Evolutionary conservation across 805 yeast genomes (phyloP).

Genomic region (Cyberlindnera xylosilytica): DNA sequence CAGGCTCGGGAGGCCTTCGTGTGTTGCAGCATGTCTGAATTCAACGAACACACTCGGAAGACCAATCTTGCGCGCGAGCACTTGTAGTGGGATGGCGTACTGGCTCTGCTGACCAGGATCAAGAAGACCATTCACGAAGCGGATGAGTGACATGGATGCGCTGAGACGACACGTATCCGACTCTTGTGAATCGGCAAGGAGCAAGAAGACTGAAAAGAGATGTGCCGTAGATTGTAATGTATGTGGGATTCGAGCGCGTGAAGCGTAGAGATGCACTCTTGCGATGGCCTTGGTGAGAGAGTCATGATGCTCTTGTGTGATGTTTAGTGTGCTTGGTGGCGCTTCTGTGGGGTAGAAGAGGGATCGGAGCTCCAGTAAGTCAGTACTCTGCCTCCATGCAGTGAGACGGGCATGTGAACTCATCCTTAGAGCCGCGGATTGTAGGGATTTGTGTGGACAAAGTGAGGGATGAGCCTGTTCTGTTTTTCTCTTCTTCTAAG

Average conservation of each 20-base stretch:
- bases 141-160: conserved; percentile 61
- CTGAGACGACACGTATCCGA: conserved; percentile 3
- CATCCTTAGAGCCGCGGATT: too few relatives aligned
- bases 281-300: conserved; percentile 12
- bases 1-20: conserved; percentile 74
- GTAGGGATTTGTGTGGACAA: too few relatives aligned
- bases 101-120: conserved; percentile 83
- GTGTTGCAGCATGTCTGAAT: conserved; percentile 86
- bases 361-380: conserved; percentile 15
- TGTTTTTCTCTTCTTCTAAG: too few relatives aligned
- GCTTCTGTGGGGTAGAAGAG: conserved; percentile 11
- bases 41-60: conserved; percentile 87
- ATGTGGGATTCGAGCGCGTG: conserved; percentile 19
- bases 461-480: too few relatives aligned
- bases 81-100: conserved; percentile 75
- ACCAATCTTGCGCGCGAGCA: conserved; percentile 62
- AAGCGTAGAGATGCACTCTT: conserved; percentile 15
- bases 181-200: not conserved
- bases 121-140: conserved; percentile 87
- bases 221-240: conserved; percentile 18
- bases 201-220: conserved; percentile 12
- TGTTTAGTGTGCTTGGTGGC: not conserved
- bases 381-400: conserved; percentile 13
- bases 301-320: conserved; percentile 1
- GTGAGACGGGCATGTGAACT: conserved; percentile 10